A percentile compares a stretch with the other conserved stretches of the same genome.
Conservation (phyloP, 2,329 filamentous ascomycete species). For the Aotearoamyces nothofagi region DNA sequence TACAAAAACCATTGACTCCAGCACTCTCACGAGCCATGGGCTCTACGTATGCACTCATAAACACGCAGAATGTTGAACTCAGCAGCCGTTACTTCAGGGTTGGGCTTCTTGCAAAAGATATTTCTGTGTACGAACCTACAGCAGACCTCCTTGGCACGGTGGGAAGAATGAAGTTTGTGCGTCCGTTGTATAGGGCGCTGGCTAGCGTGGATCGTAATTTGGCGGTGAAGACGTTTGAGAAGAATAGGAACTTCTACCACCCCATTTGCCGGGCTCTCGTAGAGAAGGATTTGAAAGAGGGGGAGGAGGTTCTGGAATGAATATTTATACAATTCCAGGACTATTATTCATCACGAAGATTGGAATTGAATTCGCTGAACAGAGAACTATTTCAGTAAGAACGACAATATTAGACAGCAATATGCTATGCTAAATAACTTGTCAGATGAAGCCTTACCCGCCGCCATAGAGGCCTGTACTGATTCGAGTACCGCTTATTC, state of each 20-base stretch:
- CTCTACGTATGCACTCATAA: conserved; percentile 53
- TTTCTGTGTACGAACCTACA: conserved; percentile 52
- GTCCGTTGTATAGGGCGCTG: conserved; percentile 66
- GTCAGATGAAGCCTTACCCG: too few species aligned
- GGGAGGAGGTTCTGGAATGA: too few species aligned
- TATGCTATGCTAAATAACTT: too few species aligned
- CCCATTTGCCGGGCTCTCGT: conserved; percentile 81
- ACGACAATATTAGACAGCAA: too few species aligned
- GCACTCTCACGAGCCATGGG: conserved; percentile 60
- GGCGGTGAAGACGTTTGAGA: conserved; percentile 70
- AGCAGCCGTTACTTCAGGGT: conserved; percentile 67
- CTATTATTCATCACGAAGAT: too few species aligned
- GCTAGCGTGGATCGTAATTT: conserved; percentile 59
- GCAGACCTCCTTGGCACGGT: conserved; percentile 65
- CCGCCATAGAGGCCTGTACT: too few species aligned
- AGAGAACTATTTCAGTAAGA: too few species aligned
- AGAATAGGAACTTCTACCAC: conserved; percentile 86
- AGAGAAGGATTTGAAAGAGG: conserved; percentile 55
- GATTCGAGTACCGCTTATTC: too few species aligned
- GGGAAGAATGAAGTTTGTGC: conserved; percentile 94
- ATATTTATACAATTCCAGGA: too few species aligned
- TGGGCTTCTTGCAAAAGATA: conserved; percentile 59
- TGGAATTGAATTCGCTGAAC: too few species aligned
- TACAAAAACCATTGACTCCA: conserved; percentile 44
- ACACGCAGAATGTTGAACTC: conserved; percentile 78